Conservation (phyloP, 2,329 filamentous ascomycete species). For the Xylariomycetidae sp. region DNA sequence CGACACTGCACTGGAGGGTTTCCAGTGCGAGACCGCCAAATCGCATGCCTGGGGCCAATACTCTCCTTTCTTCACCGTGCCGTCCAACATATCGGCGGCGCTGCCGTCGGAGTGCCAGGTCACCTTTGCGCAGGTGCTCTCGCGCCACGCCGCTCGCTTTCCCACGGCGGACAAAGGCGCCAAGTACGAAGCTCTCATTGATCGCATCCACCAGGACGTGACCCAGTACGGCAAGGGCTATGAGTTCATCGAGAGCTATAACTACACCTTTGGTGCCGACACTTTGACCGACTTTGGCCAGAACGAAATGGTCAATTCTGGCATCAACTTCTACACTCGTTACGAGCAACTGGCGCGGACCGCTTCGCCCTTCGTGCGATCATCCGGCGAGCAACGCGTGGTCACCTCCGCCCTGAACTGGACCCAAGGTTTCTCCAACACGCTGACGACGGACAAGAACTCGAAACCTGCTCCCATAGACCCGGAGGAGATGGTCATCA, state of each 20-base stretch:
- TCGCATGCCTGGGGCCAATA: constrained; percentile 81
- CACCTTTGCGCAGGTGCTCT: constrained; percentile 76
- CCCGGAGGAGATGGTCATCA: constrained; percentile 51
- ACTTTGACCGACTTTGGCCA: constrained; percentile 63
- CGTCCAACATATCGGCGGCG: constrained; percentile 54
- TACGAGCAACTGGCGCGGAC: constrained; percentile 58
- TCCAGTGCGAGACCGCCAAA: constrained; percentile 55
- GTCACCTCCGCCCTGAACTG: constrained; percentile 71
- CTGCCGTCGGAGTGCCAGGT: constrained; percentile 64
- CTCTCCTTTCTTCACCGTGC: constrained; percentile 73
- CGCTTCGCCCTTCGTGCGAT: constrained; percentile 63
- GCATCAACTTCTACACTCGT: constrained; percentile 66
- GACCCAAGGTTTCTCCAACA: constrained; percentile 64
- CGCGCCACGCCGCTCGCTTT: constrained; percentile 78
- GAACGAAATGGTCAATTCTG: constrained; percentile 67
- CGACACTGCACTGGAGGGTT: constrained; percentile 50
- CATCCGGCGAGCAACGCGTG: constrained; percentile 64
- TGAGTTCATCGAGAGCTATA: constrained; percentile 65
- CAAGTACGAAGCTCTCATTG: constrained; percentile 57
- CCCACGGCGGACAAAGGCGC: constrained; percentile 65
- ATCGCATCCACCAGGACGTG: constrained; percentile 54
- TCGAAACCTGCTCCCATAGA: constrained; percentile 25
- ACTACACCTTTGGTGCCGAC: constrained; percentile 65
- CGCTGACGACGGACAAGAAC: constrained; percentile 35
- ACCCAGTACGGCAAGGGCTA: constrained; percentile 56